Evolutionary conservation across 1,284 basidiomycete genomes (phyloP), one percentile per base, ranked within the genome.

Genomic region (Chalciporus sp.): DNA sequence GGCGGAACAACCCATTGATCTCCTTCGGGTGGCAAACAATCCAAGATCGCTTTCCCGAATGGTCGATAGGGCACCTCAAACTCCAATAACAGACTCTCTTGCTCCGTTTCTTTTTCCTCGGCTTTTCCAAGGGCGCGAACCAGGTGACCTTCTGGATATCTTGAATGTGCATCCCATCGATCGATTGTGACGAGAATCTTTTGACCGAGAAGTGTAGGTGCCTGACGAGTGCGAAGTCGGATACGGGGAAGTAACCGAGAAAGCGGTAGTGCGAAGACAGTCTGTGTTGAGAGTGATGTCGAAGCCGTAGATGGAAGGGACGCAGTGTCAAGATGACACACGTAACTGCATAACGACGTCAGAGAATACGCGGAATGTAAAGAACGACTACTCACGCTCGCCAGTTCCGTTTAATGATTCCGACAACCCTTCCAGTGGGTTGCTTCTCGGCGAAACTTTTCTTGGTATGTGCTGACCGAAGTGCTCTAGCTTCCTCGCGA

Each of bases 131-230:
- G 80, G 0, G 94, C 88, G 42, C 96, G 86, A 12, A 99, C 94
- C 66, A 99, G 95, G 71, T 99, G 97, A 0, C 97, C 97, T 63
- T 98, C 95, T 0, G 97, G 97, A 67, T 98, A 98, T 23, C 94
- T 84, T 2, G 92, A 95, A 44, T 31, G 85, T 85, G 26, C 79
- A 72, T 92, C 86, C 97, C 97, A 99, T 42, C 86, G 79, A 70
- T 99, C 97, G 65, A 99, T 94, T 1, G 93, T 90, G 41, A 99
- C 92, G 17, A 99, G 83, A 59, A 99, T 96, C 74, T 99, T 99
- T 71, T 99, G 95, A 27, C 88, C 87, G 17, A 98, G 72, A 10
- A 99, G 83, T 1, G 84, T 74, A 1, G 94, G 90, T 0, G 95
- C 95, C 76, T 99, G 97, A 4, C 97, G 88, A 0, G 96, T 99